Percentiles rank a stretch among this genome's conserved stretches.
phyloP scores from a whole-genome alignment of 139 green algal species.

The Micractinium conductrix region DNA sequence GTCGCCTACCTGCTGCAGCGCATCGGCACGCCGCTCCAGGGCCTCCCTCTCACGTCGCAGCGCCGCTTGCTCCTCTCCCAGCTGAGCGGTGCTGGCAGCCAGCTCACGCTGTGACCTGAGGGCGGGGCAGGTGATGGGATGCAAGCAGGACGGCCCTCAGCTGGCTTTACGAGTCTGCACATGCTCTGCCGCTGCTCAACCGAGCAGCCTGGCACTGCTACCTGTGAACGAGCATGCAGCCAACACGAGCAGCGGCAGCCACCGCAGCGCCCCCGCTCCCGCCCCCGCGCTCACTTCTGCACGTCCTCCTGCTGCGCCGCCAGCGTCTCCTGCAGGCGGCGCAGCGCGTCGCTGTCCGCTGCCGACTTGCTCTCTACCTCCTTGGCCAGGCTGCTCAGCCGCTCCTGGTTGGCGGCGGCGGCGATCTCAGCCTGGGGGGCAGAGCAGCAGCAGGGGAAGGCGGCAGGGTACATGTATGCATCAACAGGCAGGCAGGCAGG shows the following conservation, averaged over 20 bases:
- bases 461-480: not conserved
- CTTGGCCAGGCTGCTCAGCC: conserved; percentile 3
- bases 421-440: conserved; percentile 4
- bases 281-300: too few species aligned
- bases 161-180: too few species aligned
- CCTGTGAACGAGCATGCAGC: not conserved
- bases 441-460: not conserved
- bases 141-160: not conserved
- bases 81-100: not conserved
- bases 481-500: too few species aligned
- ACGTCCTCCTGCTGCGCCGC: conserved; percentile 40
- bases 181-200: too few species aligned
- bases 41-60: conserved; percentile 15
- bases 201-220: too few species aligned
- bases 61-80: not conserved
- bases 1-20: conserved; percentile 27
- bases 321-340: conserved; percentile 26
- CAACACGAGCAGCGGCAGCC: not conserved
- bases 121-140: not conserved
- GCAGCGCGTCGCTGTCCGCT: conserved; percentile 16
- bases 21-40: conserved; percentile 26
- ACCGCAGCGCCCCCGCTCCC: too few species aligned
- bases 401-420: conserved; percentile 4
- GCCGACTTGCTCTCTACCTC: conserved; percentile 25
- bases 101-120: conserved; percentile 33